These are phyloP conservation scores for Mikania micrantha DNA, from an alignment of 129 eudicot genomes.

Conservation along the genomic window DNA sequence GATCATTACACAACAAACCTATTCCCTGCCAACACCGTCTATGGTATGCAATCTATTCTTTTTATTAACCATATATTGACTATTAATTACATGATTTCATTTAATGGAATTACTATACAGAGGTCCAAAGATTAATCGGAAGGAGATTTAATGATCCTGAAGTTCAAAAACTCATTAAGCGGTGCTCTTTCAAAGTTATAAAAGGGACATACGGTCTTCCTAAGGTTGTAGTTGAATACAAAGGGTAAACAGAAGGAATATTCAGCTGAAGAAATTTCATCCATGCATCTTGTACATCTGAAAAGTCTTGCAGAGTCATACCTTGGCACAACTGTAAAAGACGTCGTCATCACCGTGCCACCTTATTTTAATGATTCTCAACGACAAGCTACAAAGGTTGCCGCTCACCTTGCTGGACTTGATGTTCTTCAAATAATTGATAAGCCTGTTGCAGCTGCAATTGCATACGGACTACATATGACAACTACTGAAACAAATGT, in stretches of 20 bases:
- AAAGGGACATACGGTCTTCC: no score
- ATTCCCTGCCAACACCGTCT: no score
- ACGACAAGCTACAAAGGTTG: slow-evolving; percentile 46
- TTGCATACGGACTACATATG: slow-evolving; percentile 24
- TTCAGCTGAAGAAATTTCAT: slow-evolving; percentile 11
- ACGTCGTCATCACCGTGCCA: slow-evolving; percentile 36
- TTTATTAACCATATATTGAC: no score
- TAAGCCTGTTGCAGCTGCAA: slow-evolving; percentile 43
- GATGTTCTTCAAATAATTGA: slow-evolving; percentile 35
- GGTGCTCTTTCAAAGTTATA: slow-evolving; percentile 12
- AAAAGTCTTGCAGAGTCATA: slow-evolving; percentile 27
- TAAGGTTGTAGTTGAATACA: not conserved
- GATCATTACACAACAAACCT: no score
- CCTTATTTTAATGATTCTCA: slow-evolving; percentile 26
- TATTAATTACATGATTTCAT: no score
- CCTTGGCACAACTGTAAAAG: slow-evolving; percentile 26
- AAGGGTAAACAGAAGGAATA: not conserved
- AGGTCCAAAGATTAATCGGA: slow-evolving; percentile 10
- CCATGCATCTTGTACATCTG: slow-evolving; percentile 18
- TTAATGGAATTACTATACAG: not conserved
- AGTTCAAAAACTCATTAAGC: not conserved
- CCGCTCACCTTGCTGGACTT: slow-evolving; percentile 39
- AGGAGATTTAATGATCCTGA: not conserved
- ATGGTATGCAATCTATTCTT: no score
- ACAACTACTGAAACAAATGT: slow-evolving; percentile 1